phyloP scores from a whole-genome alignment of 192 early-diverging fungal species.

The Chytriomyces hyalinus region DNA sequence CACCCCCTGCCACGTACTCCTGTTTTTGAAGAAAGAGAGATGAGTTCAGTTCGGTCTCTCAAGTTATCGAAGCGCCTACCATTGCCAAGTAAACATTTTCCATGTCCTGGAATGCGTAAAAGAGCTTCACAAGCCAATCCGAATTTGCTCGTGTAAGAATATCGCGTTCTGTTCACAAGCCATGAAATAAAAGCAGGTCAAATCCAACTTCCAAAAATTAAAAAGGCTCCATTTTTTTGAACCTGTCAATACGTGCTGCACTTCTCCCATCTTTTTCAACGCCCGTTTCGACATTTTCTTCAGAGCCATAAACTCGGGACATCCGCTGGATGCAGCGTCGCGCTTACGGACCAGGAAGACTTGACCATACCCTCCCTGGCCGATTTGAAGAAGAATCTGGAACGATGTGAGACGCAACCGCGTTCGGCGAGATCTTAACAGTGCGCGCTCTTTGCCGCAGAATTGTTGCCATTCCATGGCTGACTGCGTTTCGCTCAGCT shows the following conservation, averaged over 20 bases:
- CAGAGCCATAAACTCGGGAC: constrained; percentile 68
- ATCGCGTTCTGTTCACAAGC: constrained; percentile 70
- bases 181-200: neutral
- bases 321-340: constrained; percentile 48
- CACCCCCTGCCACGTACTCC: constrained; percentile 73
- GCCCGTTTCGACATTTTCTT: constrained; percentile 79
- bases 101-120: constrained; percentile 87
- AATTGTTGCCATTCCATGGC: constrained; percentile 64
- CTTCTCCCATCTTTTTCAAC: constrained; percentile 70
- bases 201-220: constrained; percentile 4
- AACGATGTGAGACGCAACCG: constrained; percentile 71
- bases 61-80: constrained; percentile 40
- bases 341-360: constrained; percentile 75
- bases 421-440: constrained; percentile 71
- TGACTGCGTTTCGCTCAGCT: constrained; percentile 55
- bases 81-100: constrained; percentile 77
- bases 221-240: neutral
- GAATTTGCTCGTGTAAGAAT: constrained; percentile 70
- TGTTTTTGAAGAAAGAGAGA: constrained; percentile 22
- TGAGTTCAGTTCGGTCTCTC: neutral
- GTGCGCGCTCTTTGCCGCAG: constrained; percentile 61
- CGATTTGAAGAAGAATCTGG: constrained; percentile 72
- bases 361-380: constrained; percentile 79
- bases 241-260: constrained; percentile 36
- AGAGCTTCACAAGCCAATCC: constrained; percentile 88